Evolutionary conservation across 345 rosid species (phyloP).

Genomic region (Odontarrhena argentea): DNA sequence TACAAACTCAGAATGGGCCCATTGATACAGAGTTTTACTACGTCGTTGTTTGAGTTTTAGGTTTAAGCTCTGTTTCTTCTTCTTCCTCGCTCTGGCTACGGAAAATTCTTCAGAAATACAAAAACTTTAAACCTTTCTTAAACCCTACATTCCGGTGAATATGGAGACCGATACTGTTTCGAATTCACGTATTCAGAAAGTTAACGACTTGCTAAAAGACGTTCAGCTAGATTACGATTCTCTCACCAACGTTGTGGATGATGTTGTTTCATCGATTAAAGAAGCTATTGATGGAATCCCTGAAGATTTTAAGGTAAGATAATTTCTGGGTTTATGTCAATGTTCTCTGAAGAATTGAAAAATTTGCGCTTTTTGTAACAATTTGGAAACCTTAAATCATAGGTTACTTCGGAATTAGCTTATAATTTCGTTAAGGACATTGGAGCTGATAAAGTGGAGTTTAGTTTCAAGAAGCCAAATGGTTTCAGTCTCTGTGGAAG

Average conservation of each 20-base stretch:
- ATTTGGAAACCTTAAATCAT: conserved; percentile 13
- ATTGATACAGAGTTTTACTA: no score
- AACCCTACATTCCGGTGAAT: neutral
- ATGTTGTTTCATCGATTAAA: conserved; percentile 29
- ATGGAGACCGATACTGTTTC: conserved; percentile 32
- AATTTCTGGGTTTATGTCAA: neutral
- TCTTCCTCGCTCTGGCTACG: conserved; percentile 13
- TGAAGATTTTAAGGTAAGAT: conserved; percentile 15
- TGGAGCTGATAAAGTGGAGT: conserved; percentile 80
- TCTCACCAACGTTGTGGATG: conserved; percentile 30
- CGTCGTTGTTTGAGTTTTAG: neutral
- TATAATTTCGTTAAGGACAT: conserved; percentile 67
- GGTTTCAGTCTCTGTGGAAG: conserved; percentile 71
- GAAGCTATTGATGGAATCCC: conserved; percentile 24
- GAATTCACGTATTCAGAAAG: conserved; percentile 34
- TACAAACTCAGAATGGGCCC: no score
- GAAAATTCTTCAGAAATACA: neutral
- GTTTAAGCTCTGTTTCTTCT: neutral
- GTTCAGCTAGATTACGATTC: conserved; percentile 28
- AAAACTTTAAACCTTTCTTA: neutral
- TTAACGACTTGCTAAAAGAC: conserved; percentile 36
- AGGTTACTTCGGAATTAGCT: conserved; percentile 72
- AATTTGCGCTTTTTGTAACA: conserved; percentile 9
- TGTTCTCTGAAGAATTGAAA: neutral
- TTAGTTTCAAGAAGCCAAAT: conserved; percentile 73